phyloP scores from a whole-genome alignment of 352 stramenopile species.

The Phytophthora niederhauseri region DNA sequence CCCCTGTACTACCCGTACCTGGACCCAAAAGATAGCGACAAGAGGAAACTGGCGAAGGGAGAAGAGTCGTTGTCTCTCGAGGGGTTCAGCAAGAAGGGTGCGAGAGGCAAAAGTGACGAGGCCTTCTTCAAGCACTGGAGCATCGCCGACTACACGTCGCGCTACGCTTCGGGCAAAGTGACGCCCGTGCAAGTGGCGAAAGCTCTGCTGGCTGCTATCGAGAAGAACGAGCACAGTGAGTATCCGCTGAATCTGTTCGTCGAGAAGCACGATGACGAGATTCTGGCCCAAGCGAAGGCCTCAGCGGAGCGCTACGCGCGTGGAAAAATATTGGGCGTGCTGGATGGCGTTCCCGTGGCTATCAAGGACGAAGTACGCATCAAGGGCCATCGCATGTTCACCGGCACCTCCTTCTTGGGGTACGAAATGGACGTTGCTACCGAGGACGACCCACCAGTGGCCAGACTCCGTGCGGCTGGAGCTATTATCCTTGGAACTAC shows the following conservation, averaged over 20 bases:
- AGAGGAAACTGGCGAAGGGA: slow-evolving; percentile 11
- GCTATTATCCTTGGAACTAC: slow-evolving; percentile 91
- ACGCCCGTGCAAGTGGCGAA: slow-evolving; percentile 75
- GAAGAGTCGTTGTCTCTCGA: slow-evolving; percentile 31
- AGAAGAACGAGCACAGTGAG: slow-evolving; percentile 54
- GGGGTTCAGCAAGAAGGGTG: slow-evolving; percentile 39
- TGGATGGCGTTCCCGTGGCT: slow-evolving; percentile 89
- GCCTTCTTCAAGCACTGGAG: slow-evolving; percentile 68
- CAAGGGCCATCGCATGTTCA: slow-evolving; percentile 66
- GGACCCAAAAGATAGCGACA: slow-evolving; percentile 44
- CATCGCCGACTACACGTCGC: slow-evolving; percentile 69
- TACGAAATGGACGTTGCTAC: slow-evolving; percentile 46
- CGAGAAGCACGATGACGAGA: slow-evolving; percentile 72
- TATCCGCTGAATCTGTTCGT: slow-evolving; percentile 75
- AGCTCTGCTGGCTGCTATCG: slow-evolving; percentile 61
- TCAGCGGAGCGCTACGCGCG: slow-evolving; percentile 76
- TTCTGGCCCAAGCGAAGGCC: slow-evolving; percentile 66
- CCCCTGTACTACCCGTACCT: slow-evolving; percentile 88
- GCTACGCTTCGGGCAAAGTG: slow-evolving; percentile 49
- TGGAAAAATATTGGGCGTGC: slow-evolving; percentile 65
- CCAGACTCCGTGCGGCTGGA: slow-evolving; percentile 65
- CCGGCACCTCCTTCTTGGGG: slow-evolving; percentile 80
- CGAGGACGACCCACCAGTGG: slow-evolving; percentile 60
- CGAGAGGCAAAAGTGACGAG: slow-evolving; percentile 10
- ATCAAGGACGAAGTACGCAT: slow-evolving; percentile 91